phyloP scores from a whole-genome alignment of 2,329 filamentous ascomycete species.

The Aschersonia sp. region DNA sequence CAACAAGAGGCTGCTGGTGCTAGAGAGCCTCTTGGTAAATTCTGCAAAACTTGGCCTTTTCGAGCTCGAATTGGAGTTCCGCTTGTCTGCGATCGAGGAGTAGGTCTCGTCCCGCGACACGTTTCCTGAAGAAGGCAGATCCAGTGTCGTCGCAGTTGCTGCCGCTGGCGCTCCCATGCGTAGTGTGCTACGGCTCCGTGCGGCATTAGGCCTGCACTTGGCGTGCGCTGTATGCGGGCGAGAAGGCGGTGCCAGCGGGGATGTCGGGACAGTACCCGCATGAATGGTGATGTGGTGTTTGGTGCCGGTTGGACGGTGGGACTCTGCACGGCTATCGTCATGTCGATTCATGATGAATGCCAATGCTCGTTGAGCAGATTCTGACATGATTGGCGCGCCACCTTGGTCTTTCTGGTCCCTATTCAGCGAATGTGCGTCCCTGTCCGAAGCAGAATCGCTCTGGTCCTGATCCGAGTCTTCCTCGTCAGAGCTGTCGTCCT shows the following conservation, averaged over 20 bases:
- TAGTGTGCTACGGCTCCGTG: constrained; percentile 33
- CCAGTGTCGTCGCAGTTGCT: constrained; percentile 9
- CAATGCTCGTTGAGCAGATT: constrained; percentile 32
- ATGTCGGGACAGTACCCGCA: constrained; percentile 8
- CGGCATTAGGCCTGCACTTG: constrained; percentile 26
- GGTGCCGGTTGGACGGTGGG: constrained; percentile 18
- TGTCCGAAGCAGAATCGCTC: constrained; percentile 25
- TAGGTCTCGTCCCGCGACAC: constrained; percentile 14
- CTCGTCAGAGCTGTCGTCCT: constrained; percentile 29
- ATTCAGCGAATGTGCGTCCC: constrained; percentile 22
- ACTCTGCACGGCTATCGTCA: constrained; percentile 13
- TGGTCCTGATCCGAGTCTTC: constrained; percentile 18
- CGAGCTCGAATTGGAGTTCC: constrained; percentile 35
- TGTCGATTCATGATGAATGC: constrained; percentile 33
- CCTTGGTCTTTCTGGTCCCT: constrained; percentile 11
- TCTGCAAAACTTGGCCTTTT: constrained; percentile 49
- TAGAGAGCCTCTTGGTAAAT: constrained; percentile 44
- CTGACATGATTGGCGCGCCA: constrained; percentile 21
- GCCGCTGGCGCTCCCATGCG: constrained; percentile 18
- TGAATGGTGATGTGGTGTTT: constrained; percentile 18
- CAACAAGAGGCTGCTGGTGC: constrained; percentile 44
- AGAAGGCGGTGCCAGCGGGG: constrained; percentile 10
- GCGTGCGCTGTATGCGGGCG: constrained; percentile 42
- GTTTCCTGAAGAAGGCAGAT: constrained; percentile 8
- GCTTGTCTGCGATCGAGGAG: constrained; percentile 23